Conservation (phyloP, 305 asterid genomes). For the Ilex paraguariensis region DNA sequence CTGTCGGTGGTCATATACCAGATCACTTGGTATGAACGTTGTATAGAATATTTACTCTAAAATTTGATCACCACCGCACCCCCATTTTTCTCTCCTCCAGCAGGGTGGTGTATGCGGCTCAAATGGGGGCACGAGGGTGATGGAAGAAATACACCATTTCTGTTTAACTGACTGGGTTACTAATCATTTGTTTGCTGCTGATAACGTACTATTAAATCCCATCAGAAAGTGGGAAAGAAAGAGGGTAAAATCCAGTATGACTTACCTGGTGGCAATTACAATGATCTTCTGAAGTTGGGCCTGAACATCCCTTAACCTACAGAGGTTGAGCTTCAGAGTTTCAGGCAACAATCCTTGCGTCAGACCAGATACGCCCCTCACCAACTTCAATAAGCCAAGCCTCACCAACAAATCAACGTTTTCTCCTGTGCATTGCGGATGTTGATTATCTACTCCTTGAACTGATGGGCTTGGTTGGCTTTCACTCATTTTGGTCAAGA, state of each 20-base stretch:
- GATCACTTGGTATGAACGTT: no score
- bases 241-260: not conserved
- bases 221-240: not conserved
- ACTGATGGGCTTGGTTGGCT: constrained; percentile 21
- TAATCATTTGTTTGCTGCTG: no score
- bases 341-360: constrained; percentile 76
- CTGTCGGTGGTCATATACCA: no score
- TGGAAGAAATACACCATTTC: no score
- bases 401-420: constrained; percentile 71
- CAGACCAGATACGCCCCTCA: constrained; percentile 58
- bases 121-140: no score
- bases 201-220: not conserved
- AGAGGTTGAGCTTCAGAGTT: constrained; percentile 74
- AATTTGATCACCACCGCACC: no score
- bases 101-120: no score
- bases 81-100: no score
- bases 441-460: constrained; percentile 37
- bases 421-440: constrained; percentile 74
- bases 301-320: constrained; percentile 62
- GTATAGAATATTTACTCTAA: no score
- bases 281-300: constrained; percentile 81
- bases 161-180: no score
- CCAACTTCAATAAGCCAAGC: constrained; percentile 79
- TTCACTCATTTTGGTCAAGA: constrained; percentile 33
- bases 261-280: constrained; percentile 79